A percentile compares a stretch with the other conserved stretches of the same genome.
Conservation (phyloP, 345 rosid species). For the Physaria fendleri region DNA sequence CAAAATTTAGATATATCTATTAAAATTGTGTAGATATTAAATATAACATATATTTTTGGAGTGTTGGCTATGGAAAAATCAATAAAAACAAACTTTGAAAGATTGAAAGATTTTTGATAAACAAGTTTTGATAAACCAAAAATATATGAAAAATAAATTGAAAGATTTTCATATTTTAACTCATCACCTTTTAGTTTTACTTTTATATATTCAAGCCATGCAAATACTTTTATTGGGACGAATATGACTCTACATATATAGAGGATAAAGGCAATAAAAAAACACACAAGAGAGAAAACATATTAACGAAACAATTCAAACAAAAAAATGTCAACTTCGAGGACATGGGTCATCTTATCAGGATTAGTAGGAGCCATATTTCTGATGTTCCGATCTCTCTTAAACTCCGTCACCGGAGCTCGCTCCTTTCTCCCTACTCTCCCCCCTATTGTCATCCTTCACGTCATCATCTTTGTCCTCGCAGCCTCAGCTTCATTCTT, state of each 20-base stretch:
- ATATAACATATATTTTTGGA: no score
- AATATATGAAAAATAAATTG: neutral
- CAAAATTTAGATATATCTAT: no score
- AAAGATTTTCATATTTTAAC: neutral
- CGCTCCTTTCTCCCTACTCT: constrained; percentile 9
- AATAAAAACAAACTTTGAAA: neutral
- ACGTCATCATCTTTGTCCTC: constrained; percentile 21
- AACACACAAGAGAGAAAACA: neutral
- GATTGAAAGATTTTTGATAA: no score
- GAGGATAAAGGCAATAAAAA: neutral
- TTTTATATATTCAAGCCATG: neutral
- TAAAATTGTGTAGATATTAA: no score
- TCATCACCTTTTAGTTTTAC: neutral
- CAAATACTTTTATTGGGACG: neutral
- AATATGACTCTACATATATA: neutral
- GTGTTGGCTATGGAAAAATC: no score
- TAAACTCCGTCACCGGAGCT: constrained; percentile 19
- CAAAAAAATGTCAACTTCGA: constrained; percentile 15
- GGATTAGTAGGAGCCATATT: constrained; percentile 28
- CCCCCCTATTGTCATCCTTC: constrained; percentile 14
- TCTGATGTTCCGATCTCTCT: constrained; percentile 14
- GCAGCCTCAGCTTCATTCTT: constrained; percentile 17
- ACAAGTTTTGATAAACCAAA: neutral
- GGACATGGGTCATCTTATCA: constrained; percentile 26
- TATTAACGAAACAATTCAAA: neutral